A percentile compares a stretch with the other conserved stretches of the same genome.
phyloP scores from a whole-genome alignment of 805 yeast genomes.

The Saturnispora hagleri region DNA sequence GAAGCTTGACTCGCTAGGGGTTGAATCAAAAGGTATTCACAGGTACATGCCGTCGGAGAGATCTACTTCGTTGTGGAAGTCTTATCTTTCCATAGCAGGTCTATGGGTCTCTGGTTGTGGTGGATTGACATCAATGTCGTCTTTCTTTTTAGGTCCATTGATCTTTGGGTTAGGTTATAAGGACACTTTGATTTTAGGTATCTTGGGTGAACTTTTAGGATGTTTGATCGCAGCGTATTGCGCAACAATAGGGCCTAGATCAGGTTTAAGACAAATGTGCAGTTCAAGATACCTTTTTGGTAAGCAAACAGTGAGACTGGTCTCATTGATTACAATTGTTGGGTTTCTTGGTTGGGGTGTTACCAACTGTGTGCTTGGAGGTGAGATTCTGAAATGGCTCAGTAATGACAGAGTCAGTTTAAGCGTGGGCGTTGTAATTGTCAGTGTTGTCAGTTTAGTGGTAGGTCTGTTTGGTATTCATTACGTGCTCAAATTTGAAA shows the following conservation, averaged over 20 bases:
- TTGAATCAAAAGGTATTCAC: conserved; percentile 75
- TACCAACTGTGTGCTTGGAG: conserved; percentile 83
- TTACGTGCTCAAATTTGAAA: conserved; percentile 59
- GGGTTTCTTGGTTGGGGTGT: conserved; percentile 93
- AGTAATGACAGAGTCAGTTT: conserved; percentile 60
- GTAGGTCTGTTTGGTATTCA: conserved; percentile 76
- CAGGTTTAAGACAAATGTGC: conserved; percentile 87
- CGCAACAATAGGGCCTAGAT: conserved; percentile 80
- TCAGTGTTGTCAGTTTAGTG: conserved; percentile 50
- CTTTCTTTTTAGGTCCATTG: conserved; percentile 68
- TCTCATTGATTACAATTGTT: conserved; percentile 58
- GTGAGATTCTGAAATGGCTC: conserved; percentile 64
- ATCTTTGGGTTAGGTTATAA: conserved; percentile 60
- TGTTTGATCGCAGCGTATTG: conserved; percentile 75
- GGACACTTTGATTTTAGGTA: conserved; percentile 53
- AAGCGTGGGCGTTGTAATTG: conserved; percentile 66
- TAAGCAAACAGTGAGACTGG: conserved; percentile 73
- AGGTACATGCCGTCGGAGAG: conserved; percentile 57
- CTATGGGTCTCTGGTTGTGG: conserved; percentile 84
- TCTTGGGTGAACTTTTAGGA: conserved; percentile 58
- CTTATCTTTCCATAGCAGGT: conserved; percentile 44
- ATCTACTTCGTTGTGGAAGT: conserved; percentile 11
- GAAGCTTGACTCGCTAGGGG: conserved; percentile 45
- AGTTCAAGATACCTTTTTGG: conserved; percentile 75
- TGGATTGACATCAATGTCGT: conserved; percentile 82